Evolutionary conservation across 1,284 basidiomycete species (phyloP), one percentile per base, ranked within the genome.

Genomic region (Marasmius sp.): DNA sequence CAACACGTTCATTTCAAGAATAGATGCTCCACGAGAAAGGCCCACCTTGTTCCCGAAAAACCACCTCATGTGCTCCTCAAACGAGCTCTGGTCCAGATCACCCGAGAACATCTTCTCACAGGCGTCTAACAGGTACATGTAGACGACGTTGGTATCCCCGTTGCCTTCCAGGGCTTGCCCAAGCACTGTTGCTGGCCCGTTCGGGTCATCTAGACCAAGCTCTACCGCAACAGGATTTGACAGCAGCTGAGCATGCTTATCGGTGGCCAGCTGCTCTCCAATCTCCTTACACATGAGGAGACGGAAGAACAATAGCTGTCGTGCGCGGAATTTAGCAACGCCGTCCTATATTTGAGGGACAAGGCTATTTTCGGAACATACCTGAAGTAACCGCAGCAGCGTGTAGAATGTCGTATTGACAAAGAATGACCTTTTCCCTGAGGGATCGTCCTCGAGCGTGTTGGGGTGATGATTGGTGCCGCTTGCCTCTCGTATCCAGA

Each of bases 11-110:
- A 64, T 63, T 60, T 58, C 59, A 61, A 62, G 58, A 61, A 65
- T 60, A 62, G 53, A 58, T 47, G 27, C 39, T 27, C 60, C 64
- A 60, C 65, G 20, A 8, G 27, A 48, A 48, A 38, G 51, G 65
- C 88, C 78, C 68, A 95, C 95, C 82, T 95, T 92, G 66, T 90
- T 96, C 38, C 95, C 94, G 79, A 97, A 98, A 84, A 99, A 96
- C 86, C 93, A 94, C 63, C 97, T 81, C 83, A 97, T 88, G 69
- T 94, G 93, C 73, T 99, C 97, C 74, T 99, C 97, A 71, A 95
- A 98, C 18, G 89, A 88, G 36, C 84, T 79, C 70, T 91, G 92
- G 75, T 98, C 97, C 65, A 98, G 82, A 71, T 98, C 95, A 64
- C 86, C 91, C 70, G 95, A 94, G 71, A 98, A 98, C 55, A 97